Percentiles rank a stretch among this genome's conserved stretches.
phyloP scores from a whole-genome alignment of 2,329 filamentous ascomycete genomes.

The Penicillium vulpinum region DNA sequence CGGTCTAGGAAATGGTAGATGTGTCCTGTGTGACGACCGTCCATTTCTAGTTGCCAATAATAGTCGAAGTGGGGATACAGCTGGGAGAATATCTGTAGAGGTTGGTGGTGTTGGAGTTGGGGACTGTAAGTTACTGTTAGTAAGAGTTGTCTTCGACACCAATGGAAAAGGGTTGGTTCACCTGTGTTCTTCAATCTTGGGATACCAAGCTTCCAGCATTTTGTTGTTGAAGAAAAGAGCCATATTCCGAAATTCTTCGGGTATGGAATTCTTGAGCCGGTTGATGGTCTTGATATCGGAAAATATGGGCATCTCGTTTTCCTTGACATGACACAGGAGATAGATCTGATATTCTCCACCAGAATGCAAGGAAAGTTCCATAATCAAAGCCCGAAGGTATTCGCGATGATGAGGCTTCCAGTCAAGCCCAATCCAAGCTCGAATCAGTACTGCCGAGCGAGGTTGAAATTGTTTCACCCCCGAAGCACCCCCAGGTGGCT shows the following conservation, averaged over 20 bases:
- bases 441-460: conserved; percentile 75
- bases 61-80: conserved; percentile 65
- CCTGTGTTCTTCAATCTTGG: conserved; percentile 29
- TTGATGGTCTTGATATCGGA: conserved; percentile 67
- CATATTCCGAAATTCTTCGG: conserved; percentile 39
- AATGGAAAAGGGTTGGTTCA: conserved; percentile 14
- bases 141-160: background rate
- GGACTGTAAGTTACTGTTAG: conserved; percentile 16
- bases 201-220: conserved; percentile 32
- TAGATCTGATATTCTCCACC: conserved; percentile 77
- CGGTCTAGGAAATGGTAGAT: conserved; percentile 73
- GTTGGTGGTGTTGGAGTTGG: conserved; percentile 49
- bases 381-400: conserved; percentile 79
- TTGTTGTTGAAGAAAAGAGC: conserved; percentile 36
- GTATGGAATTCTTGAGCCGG: conserved; percentile 47
- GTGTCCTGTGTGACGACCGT: conserved; percentile 64
- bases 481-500: background rate
- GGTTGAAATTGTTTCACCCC: conserved; percentile 19
- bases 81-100: conserved; percentile 64
- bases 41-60: conserved; percentile 72
- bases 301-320: conserved; percentile 71
- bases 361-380: conserved; percentile 70
- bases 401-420: conserved; percentile 80
- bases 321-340: conserved; percentile 75
- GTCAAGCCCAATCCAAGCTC: conserved; percentile 76